Conservation (phyloP, 805 yeast species). For the Maudiozyma turicensis region DNA sequence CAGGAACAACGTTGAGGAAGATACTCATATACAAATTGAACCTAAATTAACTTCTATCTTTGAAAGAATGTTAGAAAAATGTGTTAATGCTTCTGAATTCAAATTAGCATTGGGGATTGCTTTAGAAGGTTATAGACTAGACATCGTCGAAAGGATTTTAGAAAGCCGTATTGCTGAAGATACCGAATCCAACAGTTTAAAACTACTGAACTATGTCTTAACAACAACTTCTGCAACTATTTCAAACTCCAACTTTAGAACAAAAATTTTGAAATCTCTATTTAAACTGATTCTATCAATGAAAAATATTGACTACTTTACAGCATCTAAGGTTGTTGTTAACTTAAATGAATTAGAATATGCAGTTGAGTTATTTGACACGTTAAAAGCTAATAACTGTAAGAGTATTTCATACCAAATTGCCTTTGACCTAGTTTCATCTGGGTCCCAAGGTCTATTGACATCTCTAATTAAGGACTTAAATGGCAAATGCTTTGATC, state of each 20-base stretch:
- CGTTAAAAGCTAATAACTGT: constrained; percentile 34
- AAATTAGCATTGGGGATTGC: constrained; percentile 85
- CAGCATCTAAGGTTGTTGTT: constrained; percentile 76
- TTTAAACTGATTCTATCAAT: constrained; percentile 50
- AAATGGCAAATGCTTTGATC: constrained; percentile 24
- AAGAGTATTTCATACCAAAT: constrained; percentile 76
- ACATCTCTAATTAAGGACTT: constrained; percentile 42
- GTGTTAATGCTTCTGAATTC: constrained; percentile 60
- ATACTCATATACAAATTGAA: constrained; percentile 36
- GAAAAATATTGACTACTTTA: constrained; percentile 66
- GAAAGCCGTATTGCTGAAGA: constrained; percentile 29
- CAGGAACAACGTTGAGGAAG: constrained; percentile 25
- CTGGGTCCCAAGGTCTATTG: constrained; percentile 84
- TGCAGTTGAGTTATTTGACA: constrained; percentile 60
- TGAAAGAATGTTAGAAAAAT: constrained; percentile 77
- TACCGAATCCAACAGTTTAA: constrained; percentile 44
- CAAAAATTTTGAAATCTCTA: constrained; percentile 50
- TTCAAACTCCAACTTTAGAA: constrained; percentile 55
- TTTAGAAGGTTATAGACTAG: constrained; percentile 78
- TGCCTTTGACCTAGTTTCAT: constrained; percentile 86
- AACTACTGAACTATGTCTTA: constrained; percentile 62
- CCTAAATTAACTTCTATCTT: constrained; percentile 58
- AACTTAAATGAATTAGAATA: constrained; percentile 70
- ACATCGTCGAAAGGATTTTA: constrained; percentile 58
- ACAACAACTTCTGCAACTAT: constrained; percentile 63